phyloP scores from a whole-genome alignment of 2,329 filamentous ascomycete species.

The Aspergillus sclerotialis region DNA sequence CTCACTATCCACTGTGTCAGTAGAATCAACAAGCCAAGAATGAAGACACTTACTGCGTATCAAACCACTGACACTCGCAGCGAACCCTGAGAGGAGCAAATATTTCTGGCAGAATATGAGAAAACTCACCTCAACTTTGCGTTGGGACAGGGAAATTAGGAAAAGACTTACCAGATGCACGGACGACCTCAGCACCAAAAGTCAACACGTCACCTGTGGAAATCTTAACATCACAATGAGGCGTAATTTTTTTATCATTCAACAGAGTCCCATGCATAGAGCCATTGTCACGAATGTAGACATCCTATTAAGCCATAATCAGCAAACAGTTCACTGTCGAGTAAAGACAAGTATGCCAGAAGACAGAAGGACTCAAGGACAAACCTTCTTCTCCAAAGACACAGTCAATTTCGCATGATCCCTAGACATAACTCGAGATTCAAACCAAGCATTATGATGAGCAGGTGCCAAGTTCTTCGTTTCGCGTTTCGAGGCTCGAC shows the following conservation, averaged over 20 bases:
- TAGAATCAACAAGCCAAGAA: neutral
- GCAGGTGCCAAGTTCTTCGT: slow-evolving; percentile 28
- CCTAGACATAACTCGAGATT: slow-evolving; percentile 42
- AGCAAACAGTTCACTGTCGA: neutral
- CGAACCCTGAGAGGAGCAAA: slow-evolving; percentile 27
- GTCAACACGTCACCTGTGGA: slow-evolving; percentile 28
- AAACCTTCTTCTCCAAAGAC: slow-evolving; percentile 20
- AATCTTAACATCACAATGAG: slow-evolving; percentile 33
- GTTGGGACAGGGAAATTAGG: neutral
- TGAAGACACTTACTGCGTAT: slow-evolving; percentile 9
- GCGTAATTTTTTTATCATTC: slow-evolving; percentile 39
- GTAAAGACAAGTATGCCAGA: neutral
- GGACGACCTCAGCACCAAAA: slow-evolving; percentile 46
- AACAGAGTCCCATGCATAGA: slow-evolving; percentile 59
- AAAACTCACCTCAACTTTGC: neutral
- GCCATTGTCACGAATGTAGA: slow-evolving; percentile 48
- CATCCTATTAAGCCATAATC: slow-evolving; percentile 17
- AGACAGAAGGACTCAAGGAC: neutral
- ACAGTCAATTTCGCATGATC: slow-evolving; percentile 35
- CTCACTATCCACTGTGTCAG: slow-evolving; percentile 9
- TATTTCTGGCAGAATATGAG: slow-evolving; percentile 14
- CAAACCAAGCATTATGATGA: slow-evolving; percentile 38
- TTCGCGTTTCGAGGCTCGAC: slow-evolving; percentile 36
- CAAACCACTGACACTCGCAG: slow-evolving; percentile 23
- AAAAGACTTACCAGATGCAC: slow-evolving; percentile 34